phyloP scores from a whole-genome alignment of 139 green algal genomes.

The Tetradesmus obliquus region DNA sequence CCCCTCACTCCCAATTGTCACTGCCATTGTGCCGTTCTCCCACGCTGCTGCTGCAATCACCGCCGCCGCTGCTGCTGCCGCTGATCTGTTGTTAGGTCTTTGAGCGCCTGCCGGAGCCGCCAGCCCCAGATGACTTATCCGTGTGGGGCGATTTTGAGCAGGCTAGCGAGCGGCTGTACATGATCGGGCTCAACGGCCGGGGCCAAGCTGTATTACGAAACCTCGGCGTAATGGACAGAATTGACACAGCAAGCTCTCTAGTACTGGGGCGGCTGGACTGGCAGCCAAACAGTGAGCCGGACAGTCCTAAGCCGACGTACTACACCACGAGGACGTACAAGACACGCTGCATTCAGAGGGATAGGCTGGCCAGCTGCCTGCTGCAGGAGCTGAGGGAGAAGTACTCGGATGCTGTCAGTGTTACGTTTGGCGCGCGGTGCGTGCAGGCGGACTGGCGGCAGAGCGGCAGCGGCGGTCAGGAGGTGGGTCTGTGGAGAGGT shows the following conservation, averaged over 20 bases:
- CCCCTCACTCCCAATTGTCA: no score
- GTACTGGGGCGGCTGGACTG: constrained; percentile 57
- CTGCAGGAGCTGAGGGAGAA: constrained; percentile 55
- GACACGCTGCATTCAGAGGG: constrained; percentile 56
- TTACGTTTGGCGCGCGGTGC: background rate
- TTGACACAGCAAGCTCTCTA: constrained; percentile 35
- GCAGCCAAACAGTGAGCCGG: background rate
- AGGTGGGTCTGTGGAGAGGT: background rate
- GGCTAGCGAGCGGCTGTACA: constrained; percentile 54
- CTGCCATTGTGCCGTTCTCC: no score
- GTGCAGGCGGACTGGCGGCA: background rate
- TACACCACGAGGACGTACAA: constrained; percentile 27
- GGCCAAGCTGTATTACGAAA: constrained; percentile 51
- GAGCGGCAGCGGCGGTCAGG: background rate
- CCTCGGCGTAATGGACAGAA: constrained; percentile 45
- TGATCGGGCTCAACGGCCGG: constrained; percentile 60
- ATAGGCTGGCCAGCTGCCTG: constrained; percentile 54
- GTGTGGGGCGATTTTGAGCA: constrained; percentile 57
- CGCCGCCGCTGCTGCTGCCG: background rate
- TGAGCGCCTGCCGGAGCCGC: constrained; percentile 51
- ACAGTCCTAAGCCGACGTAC: background rate
- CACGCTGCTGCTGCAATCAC: no score
- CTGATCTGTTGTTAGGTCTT: constrained; percentile 30
- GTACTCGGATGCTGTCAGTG: constrained; percentile 41
- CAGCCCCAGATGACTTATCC: constrained; percentile 26